phyloP scores from a whole-genome alignment of 1,139 yeast species.

The Candida sp. region DNA sequence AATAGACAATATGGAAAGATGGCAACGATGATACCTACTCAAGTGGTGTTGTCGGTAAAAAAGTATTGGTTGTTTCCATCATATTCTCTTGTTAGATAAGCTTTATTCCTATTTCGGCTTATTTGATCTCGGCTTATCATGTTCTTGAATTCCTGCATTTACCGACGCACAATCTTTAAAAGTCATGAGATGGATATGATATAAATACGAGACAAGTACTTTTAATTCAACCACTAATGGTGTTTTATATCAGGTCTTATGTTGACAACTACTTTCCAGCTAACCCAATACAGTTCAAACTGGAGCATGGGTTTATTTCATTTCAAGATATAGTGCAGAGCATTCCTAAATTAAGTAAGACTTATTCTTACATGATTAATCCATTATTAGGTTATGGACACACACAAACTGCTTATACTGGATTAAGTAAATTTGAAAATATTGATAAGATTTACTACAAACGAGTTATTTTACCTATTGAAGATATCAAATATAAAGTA shows the following conservation, averaged over 20 bases:
- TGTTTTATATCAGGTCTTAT: constrained; percentile 15
- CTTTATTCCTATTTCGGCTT: too few relatives aligned
- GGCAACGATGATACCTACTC: too few relatives aligned
- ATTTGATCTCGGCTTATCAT: too few relatives aligned
- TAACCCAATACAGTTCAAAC: constrained; percentile 22
- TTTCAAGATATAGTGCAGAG: constrained; percentile 24
- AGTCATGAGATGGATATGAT: too few relatives aligned
- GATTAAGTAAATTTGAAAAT: constrained; percentile 33
- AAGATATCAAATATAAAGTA: constrained; percentile 24
- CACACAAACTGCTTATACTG: constrained; percentile 46
- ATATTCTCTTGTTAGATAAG: too few relatives aligned
- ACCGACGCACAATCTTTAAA: background rate
- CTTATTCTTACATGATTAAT: constrained; percentile 31
- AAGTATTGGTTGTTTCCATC: too few relatives aligned
- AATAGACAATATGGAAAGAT: too few relatives aligned
- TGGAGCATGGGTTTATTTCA: constrained; percentile 12
- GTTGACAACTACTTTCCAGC: constrained; percentile 25
- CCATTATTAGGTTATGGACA: constrained; percentile 42
- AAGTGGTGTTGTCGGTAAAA: too few relatives aligned
- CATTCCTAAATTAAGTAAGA: constrained; percentile 31
- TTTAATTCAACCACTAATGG: constrained; percentile 4
- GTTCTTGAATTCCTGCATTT: background rate
- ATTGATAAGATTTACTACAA: constrained; percentile 36
- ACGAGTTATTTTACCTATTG: constrained; percentile 32
- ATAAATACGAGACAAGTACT: background rate